A percentile compares a stretch with the other conserved stretches of the same genome.
Conservation (phyloP, 2,329 filamentous ascomycete species). For the Paraphoma chrysanthemicola region DNA sequence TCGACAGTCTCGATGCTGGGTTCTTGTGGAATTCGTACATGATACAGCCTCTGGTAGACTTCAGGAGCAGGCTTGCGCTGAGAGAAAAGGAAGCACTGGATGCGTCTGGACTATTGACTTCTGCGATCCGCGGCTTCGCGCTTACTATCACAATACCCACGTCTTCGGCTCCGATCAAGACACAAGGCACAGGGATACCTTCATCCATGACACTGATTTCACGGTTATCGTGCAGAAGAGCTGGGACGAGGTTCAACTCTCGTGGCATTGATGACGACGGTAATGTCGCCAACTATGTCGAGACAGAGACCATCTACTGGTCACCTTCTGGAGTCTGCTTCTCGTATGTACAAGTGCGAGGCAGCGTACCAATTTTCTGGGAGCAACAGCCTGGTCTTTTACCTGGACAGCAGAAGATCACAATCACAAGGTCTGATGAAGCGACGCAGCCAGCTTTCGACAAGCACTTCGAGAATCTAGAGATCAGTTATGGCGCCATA, state of each 20-base stretch:
- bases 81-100: slow-evolving; percentile 83
- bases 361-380: slow-evolving; percentile 96
- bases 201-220: slow-evolving; percentile 90
- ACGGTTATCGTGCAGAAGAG: slow-evolving; percentile 85
- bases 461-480: slow-evolving; percentile 89
- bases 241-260: slow-evolving; percentile 96
- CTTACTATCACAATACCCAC: slow-evolving; percentile 85
- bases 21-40: slow-evolving; percentile 99
- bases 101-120: slow-evolving; percentile 84
- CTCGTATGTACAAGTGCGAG: slow-evolving; percentile 91
- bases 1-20: slow-evolving; percentile 89
- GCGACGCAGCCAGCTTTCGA: slow-evolving; percentile 95
- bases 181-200: slow-evolving; percentile 72
- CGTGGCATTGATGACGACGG: slow-evolving; percentile 97
- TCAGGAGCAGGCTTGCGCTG: slow-evolving; percentile 79
- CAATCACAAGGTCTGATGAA: slow-evolving; percentile 84
- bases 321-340: slow-evolving; percentile 79
- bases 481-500: slow-evolving; percentile 84
- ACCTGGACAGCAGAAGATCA: slow-evolving; percentile 93
- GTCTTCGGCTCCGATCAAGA: slow-evolving; percentile 72
- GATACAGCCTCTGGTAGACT: slow-evolving; percentile 90
- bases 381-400: slow-evolving; percentile 88
- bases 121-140: slow-evolving; percentile 92
- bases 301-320: slow-evolving; percentile 94
- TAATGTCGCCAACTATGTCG: slow-evolving; percentile 98